Conservation (phyloP, 2,329 filamentous ascomycete genomes). For the Aphanocladium album region DNA sequence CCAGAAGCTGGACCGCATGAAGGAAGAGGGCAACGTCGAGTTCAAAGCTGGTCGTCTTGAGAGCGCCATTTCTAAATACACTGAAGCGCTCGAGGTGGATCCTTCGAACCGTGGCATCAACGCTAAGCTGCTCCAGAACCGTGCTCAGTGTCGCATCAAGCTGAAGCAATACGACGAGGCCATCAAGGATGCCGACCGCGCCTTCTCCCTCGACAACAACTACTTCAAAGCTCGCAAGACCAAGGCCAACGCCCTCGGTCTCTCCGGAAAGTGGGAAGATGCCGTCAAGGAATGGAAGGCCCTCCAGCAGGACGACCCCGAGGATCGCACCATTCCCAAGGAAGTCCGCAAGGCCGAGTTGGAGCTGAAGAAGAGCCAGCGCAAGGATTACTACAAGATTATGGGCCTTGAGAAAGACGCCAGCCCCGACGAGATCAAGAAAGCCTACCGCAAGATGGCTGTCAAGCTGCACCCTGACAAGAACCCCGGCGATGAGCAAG, state of each 20-base stretch:
- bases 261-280: slow-evolving; percentile 86
- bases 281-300: slow-evolving; percentile 84
- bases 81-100: slow-evolving; percentile 77
- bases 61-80: slow-evolving; percentile 79
- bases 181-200: slow-evolving; percentile 79
- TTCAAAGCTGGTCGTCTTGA: slow-evolving; percentile 84
- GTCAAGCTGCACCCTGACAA: slow-evolving; percentile 96
- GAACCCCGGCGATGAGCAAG: slow-evolving; percentile 80
- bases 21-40: slow-evolving; percentile 84
- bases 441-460: slow-evolving; percentile 91
- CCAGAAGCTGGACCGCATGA: slow-evolving; percentile 87
- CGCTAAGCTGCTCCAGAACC: slow-evolving; percentile 90
- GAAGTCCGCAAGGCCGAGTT: slow-evolving; percentile 88
- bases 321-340: slow-evolving; percentile 72
- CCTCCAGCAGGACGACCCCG: slow-evolving; percentile 75
- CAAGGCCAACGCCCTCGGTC: slow-evolving; percentile 82
- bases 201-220: slow-evolving; percentile 72
- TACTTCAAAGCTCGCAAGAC: slow-evolving; percentile 93
- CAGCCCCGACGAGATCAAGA: slow-evolving; percentile 82
- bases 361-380: slow-evolving; percentile 93
- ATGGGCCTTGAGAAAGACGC: slow-evolving; percentile 83
- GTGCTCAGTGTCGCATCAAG: slow-evolving; percentile 77
- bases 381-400: slow-evolving; percentile 99
- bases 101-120: slow-evolving; percentile 87
- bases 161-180: slow-evolving; percentile 80